Conservation (phyloP, 208 protist genomes). For the Angomonas ambiguus region DNA sequence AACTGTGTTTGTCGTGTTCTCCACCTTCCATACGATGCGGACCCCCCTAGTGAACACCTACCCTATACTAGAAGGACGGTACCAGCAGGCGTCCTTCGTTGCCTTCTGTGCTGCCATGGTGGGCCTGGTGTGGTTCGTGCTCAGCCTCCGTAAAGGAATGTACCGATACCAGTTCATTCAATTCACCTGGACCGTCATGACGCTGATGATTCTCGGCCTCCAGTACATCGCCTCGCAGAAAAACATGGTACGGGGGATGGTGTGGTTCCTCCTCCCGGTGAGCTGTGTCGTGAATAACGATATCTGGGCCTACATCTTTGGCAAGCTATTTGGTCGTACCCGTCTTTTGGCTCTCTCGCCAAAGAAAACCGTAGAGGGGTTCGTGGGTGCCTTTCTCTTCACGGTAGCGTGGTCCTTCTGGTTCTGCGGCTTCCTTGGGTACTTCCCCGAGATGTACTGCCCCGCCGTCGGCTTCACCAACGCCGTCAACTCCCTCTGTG, state of each 20-base stretch:
- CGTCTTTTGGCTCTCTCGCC: constrained; percentile 82
- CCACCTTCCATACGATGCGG: constrained; percentile 41
- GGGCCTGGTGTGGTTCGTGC: constrained; percentile 85
- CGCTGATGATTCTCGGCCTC: constrained; percentile 63
- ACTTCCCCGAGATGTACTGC: constrained; percentile 87
- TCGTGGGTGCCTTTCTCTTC: constrained; percentile 86
- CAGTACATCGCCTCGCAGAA: constrained; percentile 60
- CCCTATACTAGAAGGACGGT: constrained; percentile 33
- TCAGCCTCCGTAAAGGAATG: constrained; percentile 78
- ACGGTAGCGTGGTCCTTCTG: constrained; percentile 89
- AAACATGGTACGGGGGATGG: constrained; percentile 89
- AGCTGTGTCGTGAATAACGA: constrained; percentile 90
- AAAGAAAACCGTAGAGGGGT: constrained; percentile 92
- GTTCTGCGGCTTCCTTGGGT: constrained; percentile 85
- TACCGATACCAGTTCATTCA: constrained; percentile 91
- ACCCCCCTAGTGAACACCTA: constrained; percentile 59
- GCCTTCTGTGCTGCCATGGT: constrained; percentile 60
- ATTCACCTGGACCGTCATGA: constrained; percentile 88
- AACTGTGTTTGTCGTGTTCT: constrained; percentile 30
- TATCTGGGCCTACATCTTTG: constrained; percentile 88
- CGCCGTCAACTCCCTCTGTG: constrained; percentile 39
- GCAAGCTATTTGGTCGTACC: constrained; percentile 88
- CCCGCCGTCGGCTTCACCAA: constrained; percentile 71
- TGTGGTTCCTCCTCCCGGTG: constrained; percentile 91
- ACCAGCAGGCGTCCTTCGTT: constrained; percentile 57